These are phyloP conservation scores for Halophytophthora polymorphica DNA, from an alignment of 352 stramenopile genomes.

Conservation along the genomic window DNA sequence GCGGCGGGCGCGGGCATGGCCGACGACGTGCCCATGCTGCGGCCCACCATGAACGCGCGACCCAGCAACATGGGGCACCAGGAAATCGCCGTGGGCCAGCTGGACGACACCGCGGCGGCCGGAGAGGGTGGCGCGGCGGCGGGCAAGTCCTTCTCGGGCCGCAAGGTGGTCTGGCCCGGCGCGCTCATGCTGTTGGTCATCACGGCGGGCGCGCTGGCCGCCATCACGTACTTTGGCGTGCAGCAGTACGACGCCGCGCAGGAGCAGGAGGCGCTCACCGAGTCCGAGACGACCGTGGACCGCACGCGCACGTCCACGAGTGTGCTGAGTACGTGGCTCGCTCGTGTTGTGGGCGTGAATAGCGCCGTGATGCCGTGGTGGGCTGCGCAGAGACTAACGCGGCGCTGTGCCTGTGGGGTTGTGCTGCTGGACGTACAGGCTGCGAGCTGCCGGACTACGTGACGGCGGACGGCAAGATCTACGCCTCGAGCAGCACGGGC, in stretches of 20 bases:
- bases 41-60: constrained; percentile 38
- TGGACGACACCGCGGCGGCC: constrained; percentile 37
- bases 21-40: constrained; percentile 41
- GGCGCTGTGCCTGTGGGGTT: constrained; percentile 1
- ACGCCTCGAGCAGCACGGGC: constrained; percentile 47
- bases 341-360: neutral
- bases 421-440: constrained; percentile 16
- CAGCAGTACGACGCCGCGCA: constrained; percentile 62
- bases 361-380: neutral
- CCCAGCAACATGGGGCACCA: constrained; percentile 39
- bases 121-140: neutral
- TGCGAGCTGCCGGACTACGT: constrained; percentile 74
- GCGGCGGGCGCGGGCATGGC: too few species aligned
- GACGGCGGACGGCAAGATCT: constrained; percentile 55
- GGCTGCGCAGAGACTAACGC: neutral
- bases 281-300: constrained; percentile 38
- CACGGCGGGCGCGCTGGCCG: constrained; percentile 33
- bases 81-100: constrained; percentile 71
- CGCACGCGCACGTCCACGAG: constrained; percentile 28
- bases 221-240: constrained; percentile 68
- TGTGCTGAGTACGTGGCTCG: constrained; percentile 37
- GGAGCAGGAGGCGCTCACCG: constrained; percentile 53
- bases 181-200: constrained; percentile 69
- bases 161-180: constrained; percentile 77
- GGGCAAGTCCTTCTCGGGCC: constrained; percentile 51